Evolutionary conservation across 257 asterid genomes (phyloP), one percentile per base, ranked within the genome.

Genomic region (Sherardia arvensis): DNA sequence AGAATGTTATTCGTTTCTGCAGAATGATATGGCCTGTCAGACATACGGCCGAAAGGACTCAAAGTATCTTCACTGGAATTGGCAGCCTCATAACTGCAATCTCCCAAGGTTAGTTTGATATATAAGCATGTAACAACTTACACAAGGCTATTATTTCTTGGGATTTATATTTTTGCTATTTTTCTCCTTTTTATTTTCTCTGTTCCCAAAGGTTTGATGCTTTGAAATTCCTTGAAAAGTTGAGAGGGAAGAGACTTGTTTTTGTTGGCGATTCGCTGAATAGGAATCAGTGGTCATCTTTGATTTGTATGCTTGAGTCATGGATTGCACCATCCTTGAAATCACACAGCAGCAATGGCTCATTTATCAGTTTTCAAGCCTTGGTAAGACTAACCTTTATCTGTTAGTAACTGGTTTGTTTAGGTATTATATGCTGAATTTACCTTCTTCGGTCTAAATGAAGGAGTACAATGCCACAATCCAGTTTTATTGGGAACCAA

Each of bases 221-320:
- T 3, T 75, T 79, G 7, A 71, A 70, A 1, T 69, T 88, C 22
- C 38, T 86, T 68, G 85, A 84, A 77, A 84, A 80, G 71, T 61
- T 88, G 51, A 76, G 82, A 62, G 87, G 83, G 40, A 88, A 84
- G 43, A 85, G 73, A 74, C 70, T 85, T 9, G 74, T 88, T 1
- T 86, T 79, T 17, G 95, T 88, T 0, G 96, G 96, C 0, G 93
- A 88, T 65, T 88, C 96, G 0, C 62, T 88, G 76, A 84, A 88
- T 53, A 73, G 85, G 61, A 84, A 82, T 54, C 96, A 86, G 43
- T 84, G 86, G 87, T 66, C 57, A 7, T 88, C 96, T 1, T 58
- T 88, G 88, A 76, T 84, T 21, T 86, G 95, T 68, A 38, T 88
- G 25, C 53, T 84, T 7, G 87, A 84, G 63, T 70, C 88, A 0